Base-by-base conservation (phyloP, 768 basidiomycete genomes). In the Amanita thiersii region DNA sequence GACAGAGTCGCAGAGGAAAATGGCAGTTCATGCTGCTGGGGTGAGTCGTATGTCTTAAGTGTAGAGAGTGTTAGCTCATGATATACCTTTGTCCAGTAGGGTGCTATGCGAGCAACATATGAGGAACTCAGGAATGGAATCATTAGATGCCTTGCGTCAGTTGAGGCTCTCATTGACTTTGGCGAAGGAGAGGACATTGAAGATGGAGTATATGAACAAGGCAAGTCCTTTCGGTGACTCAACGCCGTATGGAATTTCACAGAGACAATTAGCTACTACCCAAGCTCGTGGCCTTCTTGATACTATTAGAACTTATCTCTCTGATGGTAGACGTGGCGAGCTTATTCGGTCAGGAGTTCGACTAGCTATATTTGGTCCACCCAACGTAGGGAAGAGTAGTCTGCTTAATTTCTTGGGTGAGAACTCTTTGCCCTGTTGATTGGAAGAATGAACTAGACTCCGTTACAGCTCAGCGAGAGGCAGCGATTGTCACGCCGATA, bases 381-480 rank as follows among this genome's bases (percentile, higher is more conserved):
- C 92, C 0, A 96, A 96, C 52, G 89, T 85, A 1, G 92, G 91
- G n/a, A 96, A 94, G 63, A 91, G 87, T 53, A 87, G 82, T 52
- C 58, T 91, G 14, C 69, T 90, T 35, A 94, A 94, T 53, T 89
- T 80, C 56, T 66, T 94, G 9, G 86, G 90, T 82, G 50, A 10
- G 68, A 14, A 38, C 30, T 26, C 30, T 28, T 42, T 40, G 37
- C 36, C 15, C 28, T n/a, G n/a, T 23, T 24, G 6, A 34, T 35
- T 32, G 24, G 11, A 20, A 26, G 25, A 17, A 25, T 32, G 21
- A 10, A 4, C 38, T 25, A 32, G 14, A 15, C 20, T 25, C 33
- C 35, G 19, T 14, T 44, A 12, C 40, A 92, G 90, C 86, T 3
- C 84, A 85, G 48, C 70, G 90, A 10, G 86, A 89, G 46, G 90